Percentiles rank a stretch among this genome's conserved stretches.
These are phyloP conservation scores for Aspergillus calidoustus DNA, from an alignment of 2,329 filamentous ascomycete genomes.

Conservation along the genomic window DNA sequence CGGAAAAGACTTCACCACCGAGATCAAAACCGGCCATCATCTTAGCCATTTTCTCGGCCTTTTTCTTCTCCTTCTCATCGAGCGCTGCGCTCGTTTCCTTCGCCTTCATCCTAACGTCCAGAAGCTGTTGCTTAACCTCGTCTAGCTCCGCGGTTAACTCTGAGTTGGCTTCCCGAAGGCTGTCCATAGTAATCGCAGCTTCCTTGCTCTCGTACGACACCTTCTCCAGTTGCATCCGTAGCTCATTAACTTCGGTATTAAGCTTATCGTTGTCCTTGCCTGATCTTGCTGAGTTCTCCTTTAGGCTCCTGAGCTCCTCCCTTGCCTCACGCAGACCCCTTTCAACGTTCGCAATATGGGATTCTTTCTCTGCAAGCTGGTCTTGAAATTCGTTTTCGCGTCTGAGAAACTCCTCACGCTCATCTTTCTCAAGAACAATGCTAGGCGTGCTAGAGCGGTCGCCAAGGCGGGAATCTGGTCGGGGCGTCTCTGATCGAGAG, in stretches of 20 bases:
- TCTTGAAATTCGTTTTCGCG: slow-evolving; percentile 97
- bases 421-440: slow-evolving; percentile 89
- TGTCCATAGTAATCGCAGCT: slow-evolving; percentile 96
- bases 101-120: slow-evolving; percentile 95
- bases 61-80: slow-evolving; percentile 98
- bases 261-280: slow-evolving; percentile 91
- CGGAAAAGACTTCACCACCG: slow-evolving; percentile 88
- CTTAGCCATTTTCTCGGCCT: slow-evolving; percentile 98
- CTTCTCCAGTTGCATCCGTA: slow-evolving; percentile 96
- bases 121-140: slow-evolving; percentile 91
- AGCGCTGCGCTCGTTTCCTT: slow-evolving; percentile 88
- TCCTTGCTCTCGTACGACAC: slow-evolving; percentile 96
- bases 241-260: slow-evolving; percentile 82
- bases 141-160: slow-evolving; percentile 92
- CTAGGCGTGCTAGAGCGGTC: slow-evolving; percentile 88
- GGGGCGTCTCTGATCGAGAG: slow-evolving; percentile 61
- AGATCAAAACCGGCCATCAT: slow-evolving; percentile 99
- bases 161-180: slow-evolving; percentile 90
- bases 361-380: slow-evolving; percentile 91
- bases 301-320: slow-evolving; percentile 82
- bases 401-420: slow-evolving; percentile 92
- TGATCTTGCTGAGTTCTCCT: slow-evolving; percentile 81
- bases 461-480: slow-evolving; percentile 69
- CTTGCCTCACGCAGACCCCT: slow-evolving; percentile 80
- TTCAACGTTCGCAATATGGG: slow-evolving; percentile 76